Conservation (phyloP, 371 early-diverging fungal genomes). For the Actinomucor elegans region DNA sequence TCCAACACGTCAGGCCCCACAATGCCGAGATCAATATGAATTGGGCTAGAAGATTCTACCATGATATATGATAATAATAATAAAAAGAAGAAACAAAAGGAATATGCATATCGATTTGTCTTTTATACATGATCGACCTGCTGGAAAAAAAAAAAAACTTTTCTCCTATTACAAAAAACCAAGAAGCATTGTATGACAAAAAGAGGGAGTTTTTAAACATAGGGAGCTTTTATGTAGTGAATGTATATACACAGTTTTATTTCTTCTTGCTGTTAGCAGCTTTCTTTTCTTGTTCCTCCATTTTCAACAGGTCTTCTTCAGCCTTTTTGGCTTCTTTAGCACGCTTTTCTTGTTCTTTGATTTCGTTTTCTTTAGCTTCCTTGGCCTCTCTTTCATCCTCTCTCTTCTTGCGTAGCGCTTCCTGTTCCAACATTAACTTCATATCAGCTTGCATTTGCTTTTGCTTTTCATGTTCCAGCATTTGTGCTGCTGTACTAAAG, state of each 20-base stretch:
- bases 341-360: slow-evolving; percentile 28
- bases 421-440: slow-evolving; percentile 41
- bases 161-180: not conserved
- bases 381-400: slow-evolving; percentile 39
- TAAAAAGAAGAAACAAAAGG: not conserved
- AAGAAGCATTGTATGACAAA: not conserved
- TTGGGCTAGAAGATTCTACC: not conserved
- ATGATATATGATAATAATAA: not conserved
- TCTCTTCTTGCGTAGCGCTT: slow-evolving; percentile 35
- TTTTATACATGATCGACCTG: not conserved
- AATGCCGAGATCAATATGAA: slow-evolving; percentile 10
- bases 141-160: slow-evolving; percentile 3
- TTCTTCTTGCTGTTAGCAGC: slow-evolving; percentile 10
- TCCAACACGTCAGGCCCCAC: slow-evolving; percentile 38
- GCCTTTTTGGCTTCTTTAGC: slow-evolving; percentile 36
- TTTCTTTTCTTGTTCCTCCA: slow-evolving; percentile 29
- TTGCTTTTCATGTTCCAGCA: slow-evolving; percentile 66
- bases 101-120: not conserved
- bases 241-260: not conserved
- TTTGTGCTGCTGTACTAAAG: slow-evolving; percentile 81
- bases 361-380: slow-evolving; percentile 32
- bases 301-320: slow-evolving; percentile 26
- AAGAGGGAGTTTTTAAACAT: not conserved
- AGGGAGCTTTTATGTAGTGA: not conserved
- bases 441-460: slow-evolving; percentile 48